These are phyloP conservation scores for Hypoxylon cercidicola DNA, from an alignment of 495 filamentous ascomycete genomes.

Conservation along the genomic window DNA sequence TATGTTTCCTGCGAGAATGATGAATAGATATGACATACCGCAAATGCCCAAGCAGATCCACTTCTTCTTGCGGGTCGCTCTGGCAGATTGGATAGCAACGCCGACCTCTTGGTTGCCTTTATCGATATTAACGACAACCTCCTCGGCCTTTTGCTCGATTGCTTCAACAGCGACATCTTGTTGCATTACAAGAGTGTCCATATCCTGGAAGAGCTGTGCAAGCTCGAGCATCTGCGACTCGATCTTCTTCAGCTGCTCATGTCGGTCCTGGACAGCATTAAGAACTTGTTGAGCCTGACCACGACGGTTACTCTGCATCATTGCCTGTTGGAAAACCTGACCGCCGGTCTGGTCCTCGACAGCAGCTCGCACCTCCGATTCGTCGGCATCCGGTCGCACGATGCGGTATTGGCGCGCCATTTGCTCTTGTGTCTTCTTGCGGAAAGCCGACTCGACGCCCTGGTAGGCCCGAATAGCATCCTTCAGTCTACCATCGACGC, in stretches of 20 bases:
- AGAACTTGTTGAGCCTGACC: constrained; percentile 82
- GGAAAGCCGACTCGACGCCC: constrained; percentile 76
- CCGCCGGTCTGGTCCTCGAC: constrained; percentile 74
- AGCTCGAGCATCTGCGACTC: constrained; percentile 88
- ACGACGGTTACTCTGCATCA: constrained; percentile 75
- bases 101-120: constrained; percentile 84
- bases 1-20: not conserved
- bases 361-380: constrained; percentile 80
- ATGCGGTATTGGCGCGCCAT: constrained; percentile 90
- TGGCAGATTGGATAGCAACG: constrained; percentile 80
- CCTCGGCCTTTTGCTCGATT: constrained; percentile 84
- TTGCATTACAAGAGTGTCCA: constrained; percentile 82
- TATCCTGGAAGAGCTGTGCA: constrained; percentile 82
- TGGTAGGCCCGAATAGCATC: constrained; percentile 83
- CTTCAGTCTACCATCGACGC: constrained; percentile 80
- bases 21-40: constrained; percentile 64
- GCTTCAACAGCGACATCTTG: constrained; percentile 80
- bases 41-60: constrained; percentile 91
- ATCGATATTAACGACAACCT: constrained; percentile 78
- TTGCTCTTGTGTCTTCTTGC: constrained; percentile 79
- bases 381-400: constrained; percentile 83
- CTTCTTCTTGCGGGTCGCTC: constrained; percentile 89
- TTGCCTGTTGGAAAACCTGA: constrained; percentile 84
- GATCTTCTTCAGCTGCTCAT: constrained; percentile 90
- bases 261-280: constrained; percentile 80